Conservation (phyloP, 2,329 filamentous ascomycete species). For the Mollisia scopiformis region DNA sequence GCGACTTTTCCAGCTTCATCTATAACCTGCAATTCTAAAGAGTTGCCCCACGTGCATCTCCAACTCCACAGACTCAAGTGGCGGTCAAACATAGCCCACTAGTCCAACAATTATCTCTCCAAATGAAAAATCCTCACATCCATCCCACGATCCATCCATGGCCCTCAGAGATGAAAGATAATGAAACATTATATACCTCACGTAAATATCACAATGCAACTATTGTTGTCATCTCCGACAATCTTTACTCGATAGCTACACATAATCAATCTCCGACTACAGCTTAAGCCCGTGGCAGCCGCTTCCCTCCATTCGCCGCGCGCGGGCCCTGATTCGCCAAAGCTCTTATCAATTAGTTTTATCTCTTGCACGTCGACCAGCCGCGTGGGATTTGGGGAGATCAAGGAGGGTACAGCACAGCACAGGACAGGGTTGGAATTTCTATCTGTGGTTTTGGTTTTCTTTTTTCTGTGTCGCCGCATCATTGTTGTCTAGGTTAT, state of each 20-base stretch:
- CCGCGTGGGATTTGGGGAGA: background rate
- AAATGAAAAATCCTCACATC: too few species aligned
- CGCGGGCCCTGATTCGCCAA: constrained; percentile 14
- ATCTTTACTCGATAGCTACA: constrained; percentile 22
- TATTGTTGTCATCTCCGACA: background rate
- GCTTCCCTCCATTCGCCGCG: constrained; percentile 4
- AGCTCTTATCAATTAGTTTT: constrained; percentile 29
- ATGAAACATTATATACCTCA: background rate
- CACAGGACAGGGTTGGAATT: background rate
- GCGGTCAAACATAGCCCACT: background rate
- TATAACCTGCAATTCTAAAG: too few species aligned
- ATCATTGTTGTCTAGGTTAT: too few species aligned
- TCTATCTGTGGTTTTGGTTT: too few species aligned
- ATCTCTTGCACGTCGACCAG: background rate
- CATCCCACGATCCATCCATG: too few species aligned
- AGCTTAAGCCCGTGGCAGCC: background rate
- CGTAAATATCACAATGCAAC: too few species aligned
- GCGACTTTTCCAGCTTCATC: too few species aligned
- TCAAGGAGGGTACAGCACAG: too few species aligned
- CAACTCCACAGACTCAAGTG: background rate
- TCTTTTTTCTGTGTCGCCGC: background rate
- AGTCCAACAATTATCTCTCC: too few species aligned
- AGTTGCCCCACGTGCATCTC: background rate
- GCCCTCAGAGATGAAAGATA: too few species aligned
- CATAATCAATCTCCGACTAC: constrained; percentile 11